Conservation (phyloP, 208 protist species). For the Leishmania arabica region DNA sequence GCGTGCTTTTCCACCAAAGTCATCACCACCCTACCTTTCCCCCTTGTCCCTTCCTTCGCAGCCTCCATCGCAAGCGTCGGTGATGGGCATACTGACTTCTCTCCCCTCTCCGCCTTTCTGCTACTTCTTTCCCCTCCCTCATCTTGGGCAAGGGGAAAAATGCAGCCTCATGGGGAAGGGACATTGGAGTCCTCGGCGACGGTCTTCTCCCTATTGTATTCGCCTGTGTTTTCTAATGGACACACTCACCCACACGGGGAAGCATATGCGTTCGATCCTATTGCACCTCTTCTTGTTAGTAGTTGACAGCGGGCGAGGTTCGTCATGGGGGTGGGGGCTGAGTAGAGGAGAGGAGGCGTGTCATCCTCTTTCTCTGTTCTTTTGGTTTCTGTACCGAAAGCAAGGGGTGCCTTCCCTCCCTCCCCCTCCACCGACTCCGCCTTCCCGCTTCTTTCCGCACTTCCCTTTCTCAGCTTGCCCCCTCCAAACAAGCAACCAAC, state of each 20-base stretch:
- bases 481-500: neutral
- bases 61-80: neutral
- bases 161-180: slow-evolving; percentile 1
- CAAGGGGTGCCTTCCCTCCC: neutral
- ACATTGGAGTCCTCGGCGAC: neutral
- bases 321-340: neutral
- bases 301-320: neutral
- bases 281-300: neutral
- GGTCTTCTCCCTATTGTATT: neutral
- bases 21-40: neutral
- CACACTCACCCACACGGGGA: neutral
- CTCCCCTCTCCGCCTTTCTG: neutral
- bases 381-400: neutral
- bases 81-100: neutral
- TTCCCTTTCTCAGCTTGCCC: neutral
- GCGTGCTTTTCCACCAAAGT: neutral
- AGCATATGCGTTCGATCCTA: neutral
- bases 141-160: neutral
- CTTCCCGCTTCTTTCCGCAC: neutral
- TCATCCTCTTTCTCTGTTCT: neutral
- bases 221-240: neutral
- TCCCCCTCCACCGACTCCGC: neutral
- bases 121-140: slow-evolving; percentile 9
- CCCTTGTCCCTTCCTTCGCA: neutral
- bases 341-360: neutral